A percentile compares a stretch with the other conserved stretches of the same genome.
phyloP scores from a whole-genome alignment of 2,329 filamentous ascomycete species.

The Epichloe aotearoae region DNA sequence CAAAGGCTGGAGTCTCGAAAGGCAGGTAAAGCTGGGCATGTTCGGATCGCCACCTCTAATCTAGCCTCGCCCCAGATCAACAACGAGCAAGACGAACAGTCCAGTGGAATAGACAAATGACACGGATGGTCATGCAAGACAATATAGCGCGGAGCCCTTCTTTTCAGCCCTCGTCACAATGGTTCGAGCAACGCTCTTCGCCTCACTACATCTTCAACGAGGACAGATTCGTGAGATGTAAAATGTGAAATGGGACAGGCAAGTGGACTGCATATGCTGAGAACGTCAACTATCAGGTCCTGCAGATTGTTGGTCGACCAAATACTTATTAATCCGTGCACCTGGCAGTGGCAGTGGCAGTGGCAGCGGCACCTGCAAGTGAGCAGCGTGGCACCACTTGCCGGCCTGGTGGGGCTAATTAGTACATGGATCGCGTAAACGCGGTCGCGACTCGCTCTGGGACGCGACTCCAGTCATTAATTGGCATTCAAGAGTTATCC shows the following conservation, averaged over 20 bases:
- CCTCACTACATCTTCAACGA: neutral
- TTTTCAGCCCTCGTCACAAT: neutral
- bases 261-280: no score
- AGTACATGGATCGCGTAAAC: neutral
- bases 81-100: neutral
- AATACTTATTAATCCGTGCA: no score
- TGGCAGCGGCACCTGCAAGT: no score
- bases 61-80: neutral
- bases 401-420: no score
- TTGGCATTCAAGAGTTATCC: neutral
- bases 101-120: neutral
- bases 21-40: neutral
- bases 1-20: neutral
- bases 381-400: no score
- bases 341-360: no score
- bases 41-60: neutral
- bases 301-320: no score
- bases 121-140: no score
- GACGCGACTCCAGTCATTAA: slow-evolving; percentile 2
- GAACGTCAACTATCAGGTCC: no score
- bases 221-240: no score
- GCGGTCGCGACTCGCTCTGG: slow-evolving; percentile 1
- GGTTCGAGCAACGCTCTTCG: neutral
- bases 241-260: no score
- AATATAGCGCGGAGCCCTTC: no score